These are phyloP conservation scores for Sergeia podlipaevii DNA, from an alignment of 208 protist species.

Conservation along the genomic window DNA sequence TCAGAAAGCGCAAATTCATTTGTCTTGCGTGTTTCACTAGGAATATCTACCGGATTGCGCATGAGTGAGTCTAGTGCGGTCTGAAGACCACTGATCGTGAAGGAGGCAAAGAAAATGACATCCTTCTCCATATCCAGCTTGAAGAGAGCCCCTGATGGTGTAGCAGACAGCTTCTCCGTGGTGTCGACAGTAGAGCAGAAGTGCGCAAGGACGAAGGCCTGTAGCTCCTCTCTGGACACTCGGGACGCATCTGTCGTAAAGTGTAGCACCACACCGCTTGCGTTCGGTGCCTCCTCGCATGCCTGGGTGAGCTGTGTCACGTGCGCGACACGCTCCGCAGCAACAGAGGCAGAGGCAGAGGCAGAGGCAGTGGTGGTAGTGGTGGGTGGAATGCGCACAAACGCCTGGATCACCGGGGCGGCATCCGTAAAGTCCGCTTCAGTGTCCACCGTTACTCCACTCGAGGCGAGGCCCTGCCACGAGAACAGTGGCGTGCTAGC, in stretches of 20 bases:
- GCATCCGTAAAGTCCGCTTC: conserved; percentile 12
- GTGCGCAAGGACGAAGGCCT: conserved; percentile 33
- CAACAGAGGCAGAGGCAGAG: neutral
- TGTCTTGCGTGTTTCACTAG: conserved; percentile 57
- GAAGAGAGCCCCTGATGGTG: neutral
- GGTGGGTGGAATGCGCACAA: conserved; percentile 22
- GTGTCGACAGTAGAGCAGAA: conserved; percentile 10
- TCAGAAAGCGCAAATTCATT: conserved; percentile 61
- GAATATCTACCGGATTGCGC: conserved; percentile 14
- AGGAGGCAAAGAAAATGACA: conserved; percentile 47
- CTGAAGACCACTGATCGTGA: conserved; percentile 24
- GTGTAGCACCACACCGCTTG: conserved; percentile 39
- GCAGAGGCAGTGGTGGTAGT: neutral
- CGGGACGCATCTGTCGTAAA: conserved; percentile 54
- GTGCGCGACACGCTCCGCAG: conserved; percentile 38
- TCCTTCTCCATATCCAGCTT: conserved; percentile 13
- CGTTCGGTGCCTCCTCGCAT: conserved; percentile 40
- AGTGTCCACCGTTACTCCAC: conserved; percentile 4
- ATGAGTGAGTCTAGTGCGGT: conserved; percentile 9
- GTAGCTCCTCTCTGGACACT: conserved; percentile 34
- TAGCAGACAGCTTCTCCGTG: neutral
- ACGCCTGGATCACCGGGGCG: conserved; percentile 36
- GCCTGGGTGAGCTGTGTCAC: conserved; percentile 52
- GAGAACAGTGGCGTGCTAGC: conserved; percentile 38
- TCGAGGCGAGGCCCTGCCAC: conserved; percentile 14